Percentiles rank a stretch among this genome's conserved stretches.
These are phyloP conservation scores for Nicotiana sylvestris DNA, from an alignment of 257 asterid species.

Conservation along the genomic window DNA sequence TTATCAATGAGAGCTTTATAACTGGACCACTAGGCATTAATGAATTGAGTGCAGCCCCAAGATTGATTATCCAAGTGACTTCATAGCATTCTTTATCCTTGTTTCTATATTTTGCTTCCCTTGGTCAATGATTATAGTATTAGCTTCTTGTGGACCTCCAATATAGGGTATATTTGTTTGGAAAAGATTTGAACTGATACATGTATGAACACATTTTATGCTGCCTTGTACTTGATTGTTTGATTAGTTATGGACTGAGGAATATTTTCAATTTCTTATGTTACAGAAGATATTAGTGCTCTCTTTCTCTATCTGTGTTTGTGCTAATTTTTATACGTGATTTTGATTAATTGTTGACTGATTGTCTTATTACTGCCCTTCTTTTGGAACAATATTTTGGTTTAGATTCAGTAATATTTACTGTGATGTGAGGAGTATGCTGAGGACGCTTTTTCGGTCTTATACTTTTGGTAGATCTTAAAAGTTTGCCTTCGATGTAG, in stretches of 20 bases:
- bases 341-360: not conserved
- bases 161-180: not conserved
- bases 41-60: not conserved
- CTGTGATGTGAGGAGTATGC: not conserved
- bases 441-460: not conserved
- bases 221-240: not conserved
- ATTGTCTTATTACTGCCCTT: not conserved
- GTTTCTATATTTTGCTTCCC: not conserved
- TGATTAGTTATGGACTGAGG: not conserved
- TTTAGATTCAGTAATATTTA: not conserved
- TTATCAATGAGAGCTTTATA: not conserved
- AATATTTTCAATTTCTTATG: not conserved
- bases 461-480: not conserved
- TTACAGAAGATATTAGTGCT: not conserved
- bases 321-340: not conserved
- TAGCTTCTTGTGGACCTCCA: slow-evolving; percentile 7
- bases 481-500: not conserved
- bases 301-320: not conserved
- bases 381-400: not conserved
- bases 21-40: not conserved
- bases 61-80: not conserved
- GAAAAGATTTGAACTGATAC: not conserved
- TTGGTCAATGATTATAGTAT: not conserved
- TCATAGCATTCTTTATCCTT: not conserved
- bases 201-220: not conserved